Base-by-base conservation (phyloP, 352 stramenopile genomes). In the Pythium rhizo-oryzae region DNA sequence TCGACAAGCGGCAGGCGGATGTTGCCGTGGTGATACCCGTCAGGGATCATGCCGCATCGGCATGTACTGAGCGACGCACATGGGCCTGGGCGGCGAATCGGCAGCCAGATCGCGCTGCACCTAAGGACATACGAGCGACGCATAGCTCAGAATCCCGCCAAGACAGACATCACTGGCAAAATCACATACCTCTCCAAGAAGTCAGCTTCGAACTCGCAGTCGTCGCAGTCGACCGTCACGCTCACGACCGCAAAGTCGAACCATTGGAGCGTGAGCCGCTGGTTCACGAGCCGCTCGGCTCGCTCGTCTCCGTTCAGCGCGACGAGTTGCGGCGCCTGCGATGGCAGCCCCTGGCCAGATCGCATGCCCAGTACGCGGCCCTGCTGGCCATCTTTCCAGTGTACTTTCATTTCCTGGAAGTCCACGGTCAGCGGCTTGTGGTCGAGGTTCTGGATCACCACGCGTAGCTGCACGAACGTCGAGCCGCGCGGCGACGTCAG, bases 161-260 rank as follows among this genome's bases (percentile, higher is more conserved):
- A 33, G 28, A 33, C 28, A 7, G 6, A 33, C 28, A 33, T 6
- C 2, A 33, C 28, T 6, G 28, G 28, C n/a, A n/a, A n/a, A n/a
- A 33, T 33, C 28, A 33, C 65, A 2, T 75, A 87, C 59, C 78
- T 72, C 65, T 94, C 86, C 0, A 94, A 65, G 65, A 92, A 94
- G 28, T 91, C 84, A 1, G 82, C 76, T 67, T 94, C 84, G 19
- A 94, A 94, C 39, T 92, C 84, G 56, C 84, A 92, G 15, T 79
- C 78, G 39, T 72, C 75, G 60, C 84, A 92, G 52, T 81, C 77
- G 18, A 94, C 79, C 39, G 82, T 89, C 24, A 92, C 64, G 1
- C 62, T 72, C 16, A 94, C 63, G 19, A 92, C 84, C 0, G 73
- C 81, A 59, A 89, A 91, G 23, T 91, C 82, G 63, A 92, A 85